Conservation (phyloP, 164 flowering plant genomes). For the Vitis labrusca region DNA sequence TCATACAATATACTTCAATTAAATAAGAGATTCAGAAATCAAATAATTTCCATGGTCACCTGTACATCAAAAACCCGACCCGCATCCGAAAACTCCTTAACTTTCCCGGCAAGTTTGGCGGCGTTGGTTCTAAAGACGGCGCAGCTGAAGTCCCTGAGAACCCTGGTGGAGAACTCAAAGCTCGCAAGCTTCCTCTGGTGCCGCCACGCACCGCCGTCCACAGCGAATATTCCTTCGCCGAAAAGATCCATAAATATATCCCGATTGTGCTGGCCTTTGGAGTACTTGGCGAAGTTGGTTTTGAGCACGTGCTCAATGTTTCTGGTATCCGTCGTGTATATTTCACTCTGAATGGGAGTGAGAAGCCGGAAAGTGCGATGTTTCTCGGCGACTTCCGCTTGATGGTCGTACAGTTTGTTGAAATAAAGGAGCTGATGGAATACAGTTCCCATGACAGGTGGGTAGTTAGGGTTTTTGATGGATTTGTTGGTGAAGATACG, state of each 20-base stretch:
- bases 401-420: conserved; percentile 49
- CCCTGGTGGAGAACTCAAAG: conserved; percentile 68
- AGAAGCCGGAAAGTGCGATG: conserved; percentile 59
- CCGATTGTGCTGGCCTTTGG: conserved; percentile 38
- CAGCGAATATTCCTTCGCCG: conserved; percentile 69
- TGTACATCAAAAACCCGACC: conserved; percentile 47
- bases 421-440: conserved; percentile 47
- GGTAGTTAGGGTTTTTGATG: conserved; percentile 27
- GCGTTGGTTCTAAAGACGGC: conserved; percentile 54
- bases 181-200: conserved; percentile 77
- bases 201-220: conserved; percentile 67
- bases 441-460: conserved; percentile 56
- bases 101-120: conserved; percentile 38
- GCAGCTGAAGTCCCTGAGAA: conserved; percentile 65
- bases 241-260: conserved; percentile 33
- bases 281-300: conserved; percentile 45
- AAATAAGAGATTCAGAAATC: too few species aligned
- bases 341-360: conserved; percentile 34
- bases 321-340: conserved; percentile 53
- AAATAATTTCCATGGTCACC: conserved; percentile 17
- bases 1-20: too few species aligned
- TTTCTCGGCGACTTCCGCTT: conserved; percentile 33
- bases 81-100: conserved; percentile 27
- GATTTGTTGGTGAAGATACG: conserved; percentile 46
- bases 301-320: conserved; percentile 68